phyloP scores from a whole-genome alignment of 331 rosid species.

The Ulmus americana region DNA sequence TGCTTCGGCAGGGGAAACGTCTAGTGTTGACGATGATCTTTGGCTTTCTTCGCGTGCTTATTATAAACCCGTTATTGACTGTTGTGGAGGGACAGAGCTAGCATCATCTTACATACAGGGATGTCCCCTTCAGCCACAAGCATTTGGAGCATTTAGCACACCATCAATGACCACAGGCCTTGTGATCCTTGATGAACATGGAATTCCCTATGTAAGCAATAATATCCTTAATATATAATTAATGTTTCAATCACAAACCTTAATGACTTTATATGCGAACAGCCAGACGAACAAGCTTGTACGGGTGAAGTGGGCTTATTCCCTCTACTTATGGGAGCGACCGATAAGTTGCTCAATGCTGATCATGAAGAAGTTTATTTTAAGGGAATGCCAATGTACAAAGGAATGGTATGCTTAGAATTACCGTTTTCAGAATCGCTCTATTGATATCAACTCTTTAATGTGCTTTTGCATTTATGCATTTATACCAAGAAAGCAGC shows the following conservation, averaged over 20 bases:
- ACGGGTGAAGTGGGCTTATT: conserved; percentile 73
- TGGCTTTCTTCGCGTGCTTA: conserved; percentile 81
- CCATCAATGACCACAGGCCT: conserved; percentile 61
- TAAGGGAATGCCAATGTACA: conserved; percentile 72
- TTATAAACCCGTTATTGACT: conserved; percentile 59
- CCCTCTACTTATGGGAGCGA: conserved; percentile 56
- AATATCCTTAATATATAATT: conserved; percentile 1
- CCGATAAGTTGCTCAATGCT: conserved; percentile 64
- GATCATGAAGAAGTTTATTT: conserved; percentile 67
- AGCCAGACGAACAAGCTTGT: conserved; percentile 71
- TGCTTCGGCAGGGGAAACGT: conserved; percentile 66
- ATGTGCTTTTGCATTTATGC: background rate
- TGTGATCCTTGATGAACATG: conserved; percentile 64
- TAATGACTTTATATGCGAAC: conserved; percentile 8
- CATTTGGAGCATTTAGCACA: conserved; percentile 75
- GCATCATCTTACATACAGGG: conserved; percentile 57
- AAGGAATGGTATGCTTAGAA: conserved; percentile 54
- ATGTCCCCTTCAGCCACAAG: conserved; percentile 73
- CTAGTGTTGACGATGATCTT: conserved; percentile 77
- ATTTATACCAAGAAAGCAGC: no score
- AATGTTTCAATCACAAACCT: background rate
- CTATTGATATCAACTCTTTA: background rate
- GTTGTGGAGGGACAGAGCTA: conserved; percentile 86
- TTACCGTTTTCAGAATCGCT: background rate
- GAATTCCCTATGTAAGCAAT: conserved; percentile 52